Percentiles rank a stretch among this genome's conserved stretches.
These are phyloP conservation scores for Sophora flavescens DNA, from an alignment of 306 rosid species.

Conservation along the genomic window DNA sequence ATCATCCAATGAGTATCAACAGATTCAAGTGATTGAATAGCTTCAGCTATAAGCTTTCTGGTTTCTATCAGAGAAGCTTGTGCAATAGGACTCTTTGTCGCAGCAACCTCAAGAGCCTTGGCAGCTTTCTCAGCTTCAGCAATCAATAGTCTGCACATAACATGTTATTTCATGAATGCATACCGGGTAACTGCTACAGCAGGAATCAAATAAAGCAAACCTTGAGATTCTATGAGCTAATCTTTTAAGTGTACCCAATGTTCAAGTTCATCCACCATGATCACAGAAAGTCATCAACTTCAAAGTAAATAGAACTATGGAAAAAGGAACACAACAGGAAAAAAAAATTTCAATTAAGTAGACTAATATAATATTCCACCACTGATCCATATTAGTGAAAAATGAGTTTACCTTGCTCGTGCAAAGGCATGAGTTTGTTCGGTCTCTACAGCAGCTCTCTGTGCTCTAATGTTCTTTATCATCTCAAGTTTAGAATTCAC, in stretches of 20 bases:
- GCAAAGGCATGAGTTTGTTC: conserved; percentile 72
- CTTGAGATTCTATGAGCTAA: conserved; percentile 25
- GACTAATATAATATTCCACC: background rate
- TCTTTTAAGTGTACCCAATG: conserved; percentile 24
- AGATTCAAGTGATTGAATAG: conserved; percentile 78
- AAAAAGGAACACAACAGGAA: background rate
- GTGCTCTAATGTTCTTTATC: conserved; percentile 87
- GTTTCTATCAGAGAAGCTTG: conserved; percentile 86
- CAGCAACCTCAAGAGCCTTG: conserved; percentile 86
- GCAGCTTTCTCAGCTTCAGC: conserved; percentile 98
- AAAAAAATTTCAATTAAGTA: background rate
- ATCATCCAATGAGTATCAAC: conserved; percentile 52
- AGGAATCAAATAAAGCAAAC: conserved; percentile 39
- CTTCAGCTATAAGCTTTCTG: conserved; percentile 95
- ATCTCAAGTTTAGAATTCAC: conserved; percentile 89
- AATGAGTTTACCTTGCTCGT: conserved; percentile 76
- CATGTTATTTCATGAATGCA: conserved; percentile 38
- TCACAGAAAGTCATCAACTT: conserved; percentile 12
- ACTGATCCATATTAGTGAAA: conserved; percentile 7
- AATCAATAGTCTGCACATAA: conserved; percentile 75
- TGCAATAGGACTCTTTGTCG: conserved; percentile 76
- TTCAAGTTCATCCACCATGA: conserved; percentile 12
- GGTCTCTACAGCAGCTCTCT: conserved; percentile 75
- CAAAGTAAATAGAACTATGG: background rate
- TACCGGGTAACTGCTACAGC: background rate